These are phyloP conservation scores for Huntiella decipiens DNA, from an alignment of 2,329 filamentous ascomycete species.

Conservation along the genomic window DNA sequence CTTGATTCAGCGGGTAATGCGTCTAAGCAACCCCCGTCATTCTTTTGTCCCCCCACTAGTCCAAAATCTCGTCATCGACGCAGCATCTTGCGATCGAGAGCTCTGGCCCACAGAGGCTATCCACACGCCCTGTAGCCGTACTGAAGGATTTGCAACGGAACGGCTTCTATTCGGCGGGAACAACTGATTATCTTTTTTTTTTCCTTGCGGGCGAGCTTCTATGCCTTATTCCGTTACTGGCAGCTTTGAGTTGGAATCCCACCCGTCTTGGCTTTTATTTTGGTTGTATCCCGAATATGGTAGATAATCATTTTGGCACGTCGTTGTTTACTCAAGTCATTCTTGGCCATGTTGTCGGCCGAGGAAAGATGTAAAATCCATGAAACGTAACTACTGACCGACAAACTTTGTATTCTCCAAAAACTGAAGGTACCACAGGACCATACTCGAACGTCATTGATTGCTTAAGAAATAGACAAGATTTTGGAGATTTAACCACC, in stretches of 20 bases:
- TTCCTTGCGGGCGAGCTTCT: not conserved
- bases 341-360: too few species aligned
- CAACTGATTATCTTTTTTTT: not conserved
- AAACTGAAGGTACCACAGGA: too few species aligned
- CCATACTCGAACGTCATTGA: too few species aligned
- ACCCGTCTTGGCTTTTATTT: not conserved
- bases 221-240: not conserved
- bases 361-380: too few species aligned
- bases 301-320: too few species aligned
- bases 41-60: not conserved
- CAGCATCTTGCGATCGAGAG: slow-evolving; percentile 5
- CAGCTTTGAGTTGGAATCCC: not conserved
- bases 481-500: too few species aligned
- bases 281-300: too few species aligned
- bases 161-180: not conserved
- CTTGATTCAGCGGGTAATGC: not conserved
- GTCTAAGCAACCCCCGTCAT: not conserved
- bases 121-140: not conserved
- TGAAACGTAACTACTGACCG: too few species aligned
- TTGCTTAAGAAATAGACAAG: too few species aligned
- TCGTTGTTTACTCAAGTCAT: too few species aligned
- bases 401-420: too few species aligned
- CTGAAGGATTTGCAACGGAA: not conserved
- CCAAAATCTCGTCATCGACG: slow-evolving; percentile 6
- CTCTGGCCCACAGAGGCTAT: not conserved